phyloP scores from a whole-genome alignment of 1,139 yeast genomes.

The Suhomyces coccinellae region DNA sequence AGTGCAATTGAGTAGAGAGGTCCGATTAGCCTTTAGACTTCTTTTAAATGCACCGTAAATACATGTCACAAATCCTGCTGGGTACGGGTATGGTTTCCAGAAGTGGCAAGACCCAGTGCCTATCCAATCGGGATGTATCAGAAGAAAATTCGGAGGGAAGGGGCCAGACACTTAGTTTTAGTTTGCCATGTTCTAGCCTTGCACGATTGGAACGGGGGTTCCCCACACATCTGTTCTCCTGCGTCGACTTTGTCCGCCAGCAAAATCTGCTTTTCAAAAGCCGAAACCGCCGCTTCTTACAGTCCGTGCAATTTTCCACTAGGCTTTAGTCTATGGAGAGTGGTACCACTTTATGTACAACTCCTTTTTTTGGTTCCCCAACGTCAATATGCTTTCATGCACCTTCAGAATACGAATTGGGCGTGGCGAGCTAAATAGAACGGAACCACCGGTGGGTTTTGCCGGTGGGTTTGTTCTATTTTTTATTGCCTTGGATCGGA shows the following conservation, averaged over 20 bases:
- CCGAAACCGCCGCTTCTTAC: background rate
- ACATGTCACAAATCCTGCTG: background rate
- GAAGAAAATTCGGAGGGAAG: background rate
- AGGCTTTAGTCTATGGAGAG: background rate
- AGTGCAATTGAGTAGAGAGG: background rate
- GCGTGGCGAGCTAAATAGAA: background rate
- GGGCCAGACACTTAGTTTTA: background rate
- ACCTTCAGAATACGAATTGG: constrained; percentile 1
- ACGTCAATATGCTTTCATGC: background rate
- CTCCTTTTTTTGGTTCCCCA: background rate
- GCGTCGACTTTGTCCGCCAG: background rate
- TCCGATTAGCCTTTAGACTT: background rate
- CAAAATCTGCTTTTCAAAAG: background rate
- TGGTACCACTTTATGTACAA: background rate
- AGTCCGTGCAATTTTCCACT: background rate
- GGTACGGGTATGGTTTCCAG: background rate
- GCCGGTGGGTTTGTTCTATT: background rate
- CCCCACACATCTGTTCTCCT: no score
- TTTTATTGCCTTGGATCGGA: background rate
- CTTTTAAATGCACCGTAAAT: constrained; percentile 3
- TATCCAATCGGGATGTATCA: background rate
- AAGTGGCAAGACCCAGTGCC: background rate
- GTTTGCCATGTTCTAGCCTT: background rate
- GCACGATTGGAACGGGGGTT: background rate
- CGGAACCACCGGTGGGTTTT: background rate